Conservation (phyloP, 164 flowering plant genomes). For the Tetrastigma voinierianum region DNA sequence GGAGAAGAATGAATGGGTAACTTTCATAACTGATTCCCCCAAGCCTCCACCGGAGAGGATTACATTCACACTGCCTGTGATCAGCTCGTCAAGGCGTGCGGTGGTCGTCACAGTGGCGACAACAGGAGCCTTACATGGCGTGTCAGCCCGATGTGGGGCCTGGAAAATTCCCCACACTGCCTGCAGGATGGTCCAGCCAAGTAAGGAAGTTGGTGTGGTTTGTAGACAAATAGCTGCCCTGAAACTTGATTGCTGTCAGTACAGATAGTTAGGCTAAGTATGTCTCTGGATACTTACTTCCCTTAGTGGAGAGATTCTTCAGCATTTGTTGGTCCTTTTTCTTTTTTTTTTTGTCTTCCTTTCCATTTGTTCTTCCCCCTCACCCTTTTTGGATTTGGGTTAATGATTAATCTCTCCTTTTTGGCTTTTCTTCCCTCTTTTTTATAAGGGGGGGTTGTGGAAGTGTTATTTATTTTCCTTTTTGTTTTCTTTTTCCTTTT, state of each 20-base stretch:
- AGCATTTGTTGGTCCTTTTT: slow-evolving; percentile 8
- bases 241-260: slow-evolving; percentile 35
- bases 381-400: slow-evolving; percentile 7
- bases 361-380: neutral
- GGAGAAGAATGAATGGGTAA: slow-evolving; percentile 64
- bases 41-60: slow-evolving; percentile 79
- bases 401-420: slow-evolving; percentile 8
- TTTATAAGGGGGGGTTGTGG: slow-evolving; percentile 4
- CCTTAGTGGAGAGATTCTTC: slow-evolving; percentile 22
- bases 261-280: slow-evolving; percentile 24
- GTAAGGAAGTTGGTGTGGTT: slow-evolving; percentile 65
- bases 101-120: slow-evolving; percentile 52
- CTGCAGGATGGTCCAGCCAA: slow-evolving; percentile 64
- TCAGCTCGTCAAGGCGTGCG: slow-evolving; percentile 69
- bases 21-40: slow-evolving; percentile 73
- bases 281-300: slow-evolving; percentile 30
- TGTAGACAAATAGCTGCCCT: slow-evolving; percentile 67
- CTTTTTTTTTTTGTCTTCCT: neutral
- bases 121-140: slow-evolving; percentile 62
- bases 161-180: slow-evolving; percentile 36
- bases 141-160: slow-evolving; percentile 39
- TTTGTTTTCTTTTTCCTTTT: slow-evolving; percentile 10
- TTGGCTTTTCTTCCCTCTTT: slow-evolving; percentile 8
- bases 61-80: slow-evolving; percentile 80
- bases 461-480: slow-evolving; percentile 14